Conservation (phyloP, 2,329 filamentous ascomycete species). For the Periconia macrospinosa region DNA sequence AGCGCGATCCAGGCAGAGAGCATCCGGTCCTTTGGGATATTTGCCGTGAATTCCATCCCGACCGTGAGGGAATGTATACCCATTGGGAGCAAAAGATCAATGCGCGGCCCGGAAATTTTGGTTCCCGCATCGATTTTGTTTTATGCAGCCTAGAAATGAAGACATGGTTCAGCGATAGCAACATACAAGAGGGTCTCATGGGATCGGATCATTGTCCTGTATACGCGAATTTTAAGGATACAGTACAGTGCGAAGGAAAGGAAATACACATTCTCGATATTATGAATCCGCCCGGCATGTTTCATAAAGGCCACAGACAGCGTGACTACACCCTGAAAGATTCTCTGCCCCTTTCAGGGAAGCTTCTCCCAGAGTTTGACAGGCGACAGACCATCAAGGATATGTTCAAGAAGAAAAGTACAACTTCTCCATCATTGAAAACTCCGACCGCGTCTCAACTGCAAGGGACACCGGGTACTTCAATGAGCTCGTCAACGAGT, state of each 20-base stretch:
- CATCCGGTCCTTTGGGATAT: slow-evolving; percentile 78
- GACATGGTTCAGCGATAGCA: slow-evolving; percentile 74
- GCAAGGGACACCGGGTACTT: not conserved
- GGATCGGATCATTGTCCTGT: slow-evolving; percentile 97
- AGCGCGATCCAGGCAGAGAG: slow-evolving; percentile 70
- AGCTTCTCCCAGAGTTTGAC: slow-evolving; percentile 84
- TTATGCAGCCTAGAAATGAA: slow-evolving; percentile 79
- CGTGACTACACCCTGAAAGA: slow-evolving; percentile 65
- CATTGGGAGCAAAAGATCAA: slow-evolving; percentile 97
- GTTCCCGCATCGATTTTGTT: slow-evolving; percentile 90
- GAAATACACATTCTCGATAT: slow-evolving; percentile 66
- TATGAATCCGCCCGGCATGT: slow-evolving; percentile 76
- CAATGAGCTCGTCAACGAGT: not conserved
- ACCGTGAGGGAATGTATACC: slow-evolving; percentile 88
- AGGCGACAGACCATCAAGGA: slow-evolving; percentile 83
- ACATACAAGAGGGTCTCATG: slow-evolving; percentile 92
- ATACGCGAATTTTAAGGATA: slow-evolving; percentile 72
- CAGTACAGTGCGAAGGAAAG: slow-evolving; percentile 55
- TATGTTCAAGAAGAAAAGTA: slow-evolving; percentile 70
- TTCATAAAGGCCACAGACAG: slow-evolving; percentile 65
- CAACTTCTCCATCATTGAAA: slow-evolving; percentile 5
- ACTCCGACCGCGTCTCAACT: not conserved
- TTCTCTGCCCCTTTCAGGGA: slow-evolving; percentile 74
- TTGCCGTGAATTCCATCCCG: slow-evolving; percentile 77
- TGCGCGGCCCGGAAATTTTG: slow-evolving; percentile 92